Evolutionary conservation across 208 protist genomes (phyloP), one percentile per base, ranked within the genome.

Genomic region (Leishmania arabica): DNA sequence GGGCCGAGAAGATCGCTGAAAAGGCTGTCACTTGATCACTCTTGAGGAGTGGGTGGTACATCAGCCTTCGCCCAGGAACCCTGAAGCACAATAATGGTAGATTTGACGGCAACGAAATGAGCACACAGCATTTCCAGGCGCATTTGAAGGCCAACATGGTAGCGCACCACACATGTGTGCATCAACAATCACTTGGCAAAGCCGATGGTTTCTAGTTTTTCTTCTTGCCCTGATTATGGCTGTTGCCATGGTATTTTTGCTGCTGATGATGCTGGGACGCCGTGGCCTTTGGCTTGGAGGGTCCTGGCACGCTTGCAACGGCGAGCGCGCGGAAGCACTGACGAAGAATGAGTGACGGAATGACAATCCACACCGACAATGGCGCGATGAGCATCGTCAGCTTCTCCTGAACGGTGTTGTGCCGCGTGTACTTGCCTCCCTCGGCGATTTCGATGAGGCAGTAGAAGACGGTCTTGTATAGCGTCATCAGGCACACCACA

Each of bases 391-490:
- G 83, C 76, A 96, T 86, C 11, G 88, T 47, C 5, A 96, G 15
- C 31, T 81, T 79, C n/a, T 95, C 91, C 34, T 84, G 31, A 3
- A 83, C 53, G 0, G 77, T 81, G 84, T 95, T 96, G 79, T 96
- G 92, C 27, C 86, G 85, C 17, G 92, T 96, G 85, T 91, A 95
- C 65, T 85, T 86, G 64, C 88, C 86, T 24, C 79, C 87, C 81
- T 95, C 92, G 17, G 86, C 85, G 19, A 91, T 45, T 65, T 96
- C 92, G 77, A 97, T 83, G 27, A 80, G 53, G n/a, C 87, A 88
- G 82, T 95, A 97, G 34, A 96, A 74, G 21, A 96, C 68, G 40
- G 92, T 97, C 85, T 96, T 97, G 87, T 93, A 94, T 19, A 96
- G 49, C 5, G 94, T 97, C 93, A 96, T 96, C 42, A 88, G 75